These are phyloP conservation scores for Acer yangbiense DNA, from an alignment of 345 rosid genomes.

Conservation along the genomic window DNA sequence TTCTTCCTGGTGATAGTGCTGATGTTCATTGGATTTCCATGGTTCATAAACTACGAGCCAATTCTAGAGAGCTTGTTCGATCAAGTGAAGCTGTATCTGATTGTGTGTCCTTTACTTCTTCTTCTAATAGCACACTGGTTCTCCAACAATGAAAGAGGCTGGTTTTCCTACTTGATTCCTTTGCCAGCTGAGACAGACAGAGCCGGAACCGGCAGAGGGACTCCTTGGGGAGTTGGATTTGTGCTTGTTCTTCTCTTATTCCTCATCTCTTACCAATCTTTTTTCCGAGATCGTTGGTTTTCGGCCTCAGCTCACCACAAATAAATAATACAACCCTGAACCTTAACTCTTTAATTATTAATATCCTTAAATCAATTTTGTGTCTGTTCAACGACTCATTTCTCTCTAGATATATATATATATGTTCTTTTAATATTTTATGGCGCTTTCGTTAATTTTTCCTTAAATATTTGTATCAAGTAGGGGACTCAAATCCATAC, in stretches of 20 bases:
- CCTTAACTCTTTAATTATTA: no score
- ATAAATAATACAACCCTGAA: not conserved
- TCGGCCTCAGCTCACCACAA: conserved; percentile 30
- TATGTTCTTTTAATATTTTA: no score
- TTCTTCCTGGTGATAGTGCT: conserved; percentile 49
- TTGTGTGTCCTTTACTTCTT: conserved; percentile 48
- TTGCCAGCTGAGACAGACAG: conserved; percentile 36
- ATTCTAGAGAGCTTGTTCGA: conserved; percentile 44
- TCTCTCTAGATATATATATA: no score
- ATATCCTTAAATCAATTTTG: not conserved
- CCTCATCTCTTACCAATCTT: conserved; percentile 61
- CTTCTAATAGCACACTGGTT: conserved; percentile 46
- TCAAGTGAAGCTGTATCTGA: conserved; percentile 49
- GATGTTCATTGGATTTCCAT: conserved; percentile 41
- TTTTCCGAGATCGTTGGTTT: conserved; percentile 58
- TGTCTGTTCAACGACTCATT: no score
- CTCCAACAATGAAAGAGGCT: conserved; percentile 34
- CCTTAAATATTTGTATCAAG: not conserved
- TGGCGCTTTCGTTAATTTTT: not conserved
- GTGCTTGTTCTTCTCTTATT: conserved; percentile 52
- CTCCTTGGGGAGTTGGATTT: conserved; percentile 59
- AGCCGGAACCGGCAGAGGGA: conserved; percentile 41
- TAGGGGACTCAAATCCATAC: no score
- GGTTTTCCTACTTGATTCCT: conserved; percentile 31
- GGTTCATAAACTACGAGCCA: conserved; percentile 59